Conservation (phyloP, 768 basidiomycete species). For the Gloeostereum incarnatum region DNA sequence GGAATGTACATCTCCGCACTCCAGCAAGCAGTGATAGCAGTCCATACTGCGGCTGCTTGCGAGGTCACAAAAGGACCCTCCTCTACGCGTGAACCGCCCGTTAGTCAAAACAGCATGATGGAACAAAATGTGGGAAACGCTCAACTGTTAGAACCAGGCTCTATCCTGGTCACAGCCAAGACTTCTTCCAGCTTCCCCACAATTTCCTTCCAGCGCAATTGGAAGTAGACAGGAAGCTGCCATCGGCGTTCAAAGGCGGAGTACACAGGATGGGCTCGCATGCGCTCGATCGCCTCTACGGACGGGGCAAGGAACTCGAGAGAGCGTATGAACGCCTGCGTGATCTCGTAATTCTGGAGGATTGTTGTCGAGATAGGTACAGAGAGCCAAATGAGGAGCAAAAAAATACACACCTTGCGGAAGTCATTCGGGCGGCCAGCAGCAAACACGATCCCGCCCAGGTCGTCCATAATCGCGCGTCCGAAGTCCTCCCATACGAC, state of each 20-base stretch:
- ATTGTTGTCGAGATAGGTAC: neutral
- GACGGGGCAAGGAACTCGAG: slow-evolving; percentile 82
- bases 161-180: slow-evolving; percentile 34
- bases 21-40: slow-evolving; percentile 77
- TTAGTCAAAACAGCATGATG: neutral
- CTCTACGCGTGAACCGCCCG: slow-evolving; percentile 12
- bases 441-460: slow-evolving; percentile 81
- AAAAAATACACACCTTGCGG: slow-evolving; percentile 49
- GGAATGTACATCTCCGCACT: slow-evolving; percentile 78
- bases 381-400: slow-evolving; percentile 4
- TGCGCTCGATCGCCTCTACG: slow-evolving; percentile 50
- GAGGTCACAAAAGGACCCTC: slow-evolving; percentile 38
- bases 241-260: slow-evolving; percentile 73
- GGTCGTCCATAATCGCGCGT: slow-evolving; percentile 70
- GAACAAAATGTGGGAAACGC: slow-evolving; percentile 5
- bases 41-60: slow-evolving; percentile 63
- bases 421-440: slow-evolving; percentile 88
- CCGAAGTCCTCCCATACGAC: slow-evolving; percentile 87
- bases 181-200: slow-evolving; percentile 66
- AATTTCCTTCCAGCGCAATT: slow-evolving; percentile 95
- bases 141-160: slow-evolving; percentile 34
- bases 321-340: slow-evolving; percentile 72
- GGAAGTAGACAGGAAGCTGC: slow-evolving; percentile 97
- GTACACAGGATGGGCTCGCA: slow-evolving; percentile 70
- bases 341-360: slow-evolving; percentile 72